These are phyloP conservation scores for Tuber umbilicatum DNA, from an alignment of 495 filamentous ascomycete genomes.

Conservation along the genomic window DNA sequence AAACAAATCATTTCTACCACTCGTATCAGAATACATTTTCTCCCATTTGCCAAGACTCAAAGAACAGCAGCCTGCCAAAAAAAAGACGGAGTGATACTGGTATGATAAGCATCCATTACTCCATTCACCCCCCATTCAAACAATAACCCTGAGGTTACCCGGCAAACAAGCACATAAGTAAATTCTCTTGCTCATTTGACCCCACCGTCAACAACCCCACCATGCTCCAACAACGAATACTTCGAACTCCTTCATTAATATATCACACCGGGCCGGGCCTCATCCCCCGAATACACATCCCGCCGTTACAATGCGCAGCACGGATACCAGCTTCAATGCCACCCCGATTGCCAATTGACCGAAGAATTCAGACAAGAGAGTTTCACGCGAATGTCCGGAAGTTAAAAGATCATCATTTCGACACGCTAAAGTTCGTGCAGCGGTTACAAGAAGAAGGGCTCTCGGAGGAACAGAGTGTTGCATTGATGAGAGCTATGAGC, in stretches of 20 bases:
- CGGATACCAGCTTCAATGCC: background rate
- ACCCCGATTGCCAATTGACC: background rate
- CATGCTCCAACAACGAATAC: background rate
- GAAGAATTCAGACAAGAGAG: constrained; percentile 40
- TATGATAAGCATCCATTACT: background rate
- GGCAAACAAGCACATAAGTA: background rate
- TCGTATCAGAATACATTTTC: background rate
- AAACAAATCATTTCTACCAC: background rate
- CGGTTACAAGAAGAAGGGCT: constrained; percentile 85
- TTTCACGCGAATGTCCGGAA: constrained; percentile 64
- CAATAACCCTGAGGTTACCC: background rate
- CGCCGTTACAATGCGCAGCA: background rate
- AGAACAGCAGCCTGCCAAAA: background rate
- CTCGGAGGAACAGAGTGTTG: constrained; percentile 87
- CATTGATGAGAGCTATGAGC: constrained; percentile 94
- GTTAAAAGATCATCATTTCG: constrained; percentile 84
- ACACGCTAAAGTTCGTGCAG: constrained; percentile 95
- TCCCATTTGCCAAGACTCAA: background rate
- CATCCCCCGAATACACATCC: background rate
- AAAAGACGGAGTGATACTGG: background rate
- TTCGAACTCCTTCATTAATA: background rate
- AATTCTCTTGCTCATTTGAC: background rate
- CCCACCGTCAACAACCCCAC: background rate
- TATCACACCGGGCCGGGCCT: background rate
- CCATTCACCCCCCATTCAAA: background rate